Evolutionary conservation across 371 early-diverging fungal species (phyloP), one percentile per base, ranked within the genome.

Genomic region (Smittium mucronatum): DNA sequence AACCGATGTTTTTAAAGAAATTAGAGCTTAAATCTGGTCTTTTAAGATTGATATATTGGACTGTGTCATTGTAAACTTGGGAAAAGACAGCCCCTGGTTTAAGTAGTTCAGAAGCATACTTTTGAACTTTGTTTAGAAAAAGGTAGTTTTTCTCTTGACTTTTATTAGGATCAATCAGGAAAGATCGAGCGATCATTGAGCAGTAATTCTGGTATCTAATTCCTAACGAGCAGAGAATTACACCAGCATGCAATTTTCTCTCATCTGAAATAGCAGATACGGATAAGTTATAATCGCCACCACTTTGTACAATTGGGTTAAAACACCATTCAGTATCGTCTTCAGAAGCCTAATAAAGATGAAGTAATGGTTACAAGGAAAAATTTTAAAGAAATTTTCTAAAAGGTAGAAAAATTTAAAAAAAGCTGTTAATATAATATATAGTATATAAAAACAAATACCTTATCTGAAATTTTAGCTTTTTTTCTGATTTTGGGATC

Each of bases 291-390:
- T 93, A 99, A 57, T 84, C 81, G 47, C 97, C 97, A 67, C 98
- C 98, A 80, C 93, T 93, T 80, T 98, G 98, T 67, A 99, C 87
- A 71, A 97, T 92, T 17, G 99, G 98, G 2, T 88, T 82, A 70
- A 95, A 94, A 75, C 96, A 92, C 92, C 94, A 93, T 64, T 99
- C 99, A 11, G 88, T 73, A 68, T 74, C 64, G 28, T 82, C 84
- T 31, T 77, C 67, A n/a, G 72, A 11, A 11, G 21, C 47, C 47
- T 47, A 47, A 47, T 47, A 11, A 47, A 11, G 5, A 47, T 47
- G 21, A 47, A 47, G 21, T 11, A 47, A 47, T 5, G 21, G 47
- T 47, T 47, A 47, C 5, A 11, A 47, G 21, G 21, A 21, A 47
- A 21, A 47, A 11, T 5, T 47, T 47, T 47, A 47, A n/a, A n/a